Evolutionary conservation across 2,329 filamentous ascomycete genomes (phyloP).

Genomic region (Colletotrichum plurivorum): DNA sequence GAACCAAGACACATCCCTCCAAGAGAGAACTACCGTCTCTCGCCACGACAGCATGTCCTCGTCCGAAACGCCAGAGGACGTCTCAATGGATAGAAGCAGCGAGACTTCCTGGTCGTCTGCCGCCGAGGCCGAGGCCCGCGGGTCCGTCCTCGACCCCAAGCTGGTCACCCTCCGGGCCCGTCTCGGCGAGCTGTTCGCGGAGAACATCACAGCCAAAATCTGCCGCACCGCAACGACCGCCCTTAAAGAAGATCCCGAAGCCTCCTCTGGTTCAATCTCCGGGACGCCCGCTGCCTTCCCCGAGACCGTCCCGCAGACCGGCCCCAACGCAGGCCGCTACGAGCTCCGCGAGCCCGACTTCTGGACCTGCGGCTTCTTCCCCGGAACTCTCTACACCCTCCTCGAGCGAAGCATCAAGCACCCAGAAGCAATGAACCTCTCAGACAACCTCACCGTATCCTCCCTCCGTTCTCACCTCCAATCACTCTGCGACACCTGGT

Average conservation of each 20-base stretch:
- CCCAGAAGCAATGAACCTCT: slow-evolving; percentile 41
- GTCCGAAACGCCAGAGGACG: neutral
- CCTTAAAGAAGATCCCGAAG: slow-evolving; percentile 18
- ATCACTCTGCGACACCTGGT: slow-evolving; percentile 48
- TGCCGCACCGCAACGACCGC: slow-evolving; percentile 37
- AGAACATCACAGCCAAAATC: slow-evolving; percentile 39
- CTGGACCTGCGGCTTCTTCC: slow-evolving; percentile 61
- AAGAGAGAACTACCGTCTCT: too few species aligned
- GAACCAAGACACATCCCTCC: neutral
- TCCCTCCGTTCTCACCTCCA: slow-evolving; percentile 26
- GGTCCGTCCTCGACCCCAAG: neutral
- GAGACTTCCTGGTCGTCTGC: slow-evolving; percentile 24
- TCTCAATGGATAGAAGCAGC: slow-evolving; percentile 4
- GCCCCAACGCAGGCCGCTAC: slow-evolving; percentile 46
- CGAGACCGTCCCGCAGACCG: slow-evolving; percentile 50
- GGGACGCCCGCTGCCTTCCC: slow-evolving; percentile 45
- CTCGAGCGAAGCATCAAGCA: slow-evolving; percentile 51
- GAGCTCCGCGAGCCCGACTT: slow-evolving; percentile 51
- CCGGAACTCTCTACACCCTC: slow-evolving; percentile 52
- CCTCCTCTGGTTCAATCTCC: neutral
- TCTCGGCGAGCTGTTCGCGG: slow-evolving; percentile 25
- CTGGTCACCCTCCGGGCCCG: neutral
- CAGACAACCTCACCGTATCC: neutral
- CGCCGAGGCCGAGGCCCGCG: neutral
- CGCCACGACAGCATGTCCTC: slow-evolving; percentile 10